Evolutionary conservation across 2,329 filamentous ascomycete species (phyloP).

Genomic region (Pseudophaeomoniella oleicola): DNA sequence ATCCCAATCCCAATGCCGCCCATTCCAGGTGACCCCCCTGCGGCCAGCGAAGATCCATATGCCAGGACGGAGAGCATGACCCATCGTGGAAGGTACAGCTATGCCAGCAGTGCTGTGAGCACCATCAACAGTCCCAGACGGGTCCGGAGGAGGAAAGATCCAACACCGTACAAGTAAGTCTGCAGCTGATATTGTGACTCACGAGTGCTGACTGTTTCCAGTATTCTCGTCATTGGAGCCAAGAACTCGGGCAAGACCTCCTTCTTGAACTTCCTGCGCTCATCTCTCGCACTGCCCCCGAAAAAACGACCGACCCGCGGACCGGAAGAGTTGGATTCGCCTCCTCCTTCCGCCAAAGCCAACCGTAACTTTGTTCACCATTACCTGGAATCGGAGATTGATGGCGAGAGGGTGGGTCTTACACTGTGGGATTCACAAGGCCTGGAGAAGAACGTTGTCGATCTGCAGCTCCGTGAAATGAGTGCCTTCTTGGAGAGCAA

Average conservation of each 20-base stretch:
- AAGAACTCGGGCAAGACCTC: slow-evolving; percentile 86
- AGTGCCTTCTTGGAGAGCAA: slow-evolving; percentile 89
- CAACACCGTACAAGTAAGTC: slow-evolving; percentile 93
- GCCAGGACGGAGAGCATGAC: slow-evolving; percentile 88
- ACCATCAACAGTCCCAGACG: slow-evolving; percentile 85
- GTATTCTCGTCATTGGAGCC: slow-evolving; percentile 79
- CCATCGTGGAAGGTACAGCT: slow-evolving; percentile 88
- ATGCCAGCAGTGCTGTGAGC: slow-evolving; percentile 81
- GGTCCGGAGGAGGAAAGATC: slow-evolving; percentile 88
- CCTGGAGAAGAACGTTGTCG: slow-evolving; percentile 85
- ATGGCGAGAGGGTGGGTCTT: slow-evolving; percentile 77
- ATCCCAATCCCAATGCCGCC: slow-evolving; percentile 44
- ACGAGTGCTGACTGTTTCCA: slow-evolving; percentile 21
- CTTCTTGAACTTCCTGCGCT: slow-evolving; percentile 89
- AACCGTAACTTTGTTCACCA: slow-evolving; percentile 64
- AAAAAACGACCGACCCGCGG: slow-evolving; percentile 51
- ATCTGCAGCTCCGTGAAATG: slow-evolving; percentile 86
- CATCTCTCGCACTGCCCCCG: slow-evolving; percentile 65
- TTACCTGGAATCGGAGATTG: slow-evolving; percentile 88
- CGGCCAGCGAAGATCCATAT: slow-evolving; percentile 53
- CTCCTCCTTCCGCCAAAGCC: slow-evolving; percentile 38
- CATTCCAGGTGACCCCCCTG: slow-evolving; percentile 25
- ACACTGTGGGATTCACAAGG: slow-evolving; percentile 96
- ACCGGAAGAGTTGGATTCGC: slow-evolving; percentile 43
- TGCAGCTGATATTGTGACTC: slow-evolving; percentile 1